Conservation (phyloP, 305 asterid species). For the Euphrasia arctica region DNA sequence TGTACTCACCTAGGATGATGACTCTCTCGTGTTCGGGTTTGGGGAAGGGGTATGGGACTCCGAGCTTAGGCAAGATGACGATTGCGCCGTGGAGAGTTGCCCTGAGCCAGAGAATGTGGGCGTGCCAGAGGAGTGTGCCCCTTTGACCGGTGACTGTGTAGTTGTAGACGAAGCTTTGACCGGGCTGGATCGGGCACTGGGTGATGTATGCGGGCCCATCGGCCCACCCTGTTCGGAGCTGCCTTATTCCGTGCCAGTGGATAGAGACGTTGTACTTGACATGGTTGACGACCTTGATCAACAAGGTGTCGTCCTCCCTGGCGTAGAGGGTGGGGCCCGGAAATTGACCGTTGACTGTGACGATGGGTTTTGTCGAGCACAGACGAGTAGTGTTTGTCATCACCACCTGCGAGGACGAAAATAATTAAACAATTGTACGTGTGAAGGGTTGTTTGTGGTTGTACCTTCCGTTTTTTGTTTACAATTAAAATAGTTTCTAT, state of each 20-base stretch:
- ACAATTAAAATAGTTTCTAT: background rate
- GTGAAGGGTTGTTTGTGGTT: constrained; percentile 12
- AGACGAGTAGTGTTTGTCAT: constrained; percentile 52
- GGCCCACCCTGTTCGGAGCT: constrained; percentile 84
- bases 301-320: constrained; percentile 75
- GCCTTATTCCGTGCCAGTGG: constrained; percentile 93
- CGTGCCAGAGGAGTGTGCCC: constrained; percentile 91
- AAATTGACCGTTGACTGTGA: constrained; percentile 71
- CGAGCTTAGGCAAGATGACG: constrained; percentile 83
- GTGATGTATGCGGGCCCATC: constrained; percentile 94
- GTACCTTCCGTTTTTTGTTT: constrained; percentile 22
- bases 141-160: constrained; percentile 88
- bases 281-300: constrained; percentile 77
- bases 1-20: constrained; percentile 51
- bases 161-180: constrained; percentile 70
- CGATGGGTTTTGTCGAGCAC: constrained; percentile 71
- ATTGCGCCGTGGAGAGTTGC: constrained; percentile 85
- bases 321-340: constrained; percentile 95
- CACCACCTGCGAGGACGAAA: constrained; percentile 55
- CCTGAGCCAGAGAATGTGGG: constrained; percentile 88
- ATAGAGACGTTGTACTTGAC: constrained; percentile 87
- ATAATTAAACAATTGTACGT: background rate
- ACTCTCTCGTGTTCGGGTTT: constrained; percentile 81
- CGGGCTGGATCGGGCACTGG: constrained; percentile 84
- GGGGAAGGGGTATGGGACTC: constrained; percentile 86